Evolutionary conservation across 257 asterid species (phyloP).

Genomic region (Lantana camara): DNA sequence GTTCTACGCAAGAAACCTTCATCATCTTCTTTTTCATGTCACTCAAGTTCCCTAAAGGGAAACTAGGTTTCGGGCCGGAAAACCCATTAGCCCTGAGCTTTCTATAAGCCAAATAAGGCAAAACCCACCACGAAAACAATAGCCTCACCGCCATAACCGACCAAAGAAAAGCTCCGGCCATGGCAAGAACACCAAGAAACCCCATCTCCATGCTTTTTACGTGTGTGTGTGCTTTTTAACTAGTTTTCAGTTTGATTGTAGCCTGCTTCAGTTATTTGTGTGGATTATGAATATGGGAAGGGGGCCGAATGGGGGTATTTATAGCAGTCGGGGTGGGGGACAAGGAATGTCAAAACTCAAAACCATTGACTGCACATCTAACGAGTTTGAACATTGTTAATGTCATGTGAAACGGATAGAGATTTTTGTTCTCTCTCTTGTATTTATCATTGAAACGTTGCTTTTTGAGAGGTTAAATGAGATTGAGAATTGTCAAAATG

Average conservation of each 20-base stretch:
- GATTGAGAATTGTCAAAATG: conserved; percentile 4
- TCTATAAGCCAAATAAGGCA: conserved; percentile 44
- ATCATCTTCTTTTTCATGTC: conserved; percentile 46
- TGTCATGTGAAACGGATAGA: background rate
- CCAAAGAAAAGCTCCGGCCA: conserved; percentile 30
- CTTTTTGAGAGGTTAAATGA: too few relatives aligned
- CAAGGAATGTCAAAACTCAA: conserved; percentile 16
- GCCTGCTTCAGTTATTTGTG: background rate
- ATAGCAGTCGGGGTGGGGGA: background rate
- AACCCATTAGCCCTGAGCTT: conserved; percentile 76
- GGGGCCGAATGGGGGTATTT: conserved; percentile 20
- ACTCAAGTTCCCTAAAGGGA: conserved; percentile 76
- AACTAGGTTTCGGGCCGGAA: conserved; percentile 73
- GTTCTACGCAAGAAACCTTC: background rate
- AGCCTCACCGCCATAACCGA: conserved; percentile 34
- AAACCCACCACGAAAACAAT: conserved; percentile 54
- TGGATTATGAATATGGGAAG: background rate
- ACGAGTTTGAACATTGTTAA: conserved; percentile 29
- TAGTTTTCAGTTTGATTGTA: background rate
- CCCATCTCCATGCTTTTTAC: conserved; percentile 20
- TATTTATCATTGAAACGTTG: conserved; percentile 7
- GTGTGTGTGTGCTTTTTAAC: background rate
- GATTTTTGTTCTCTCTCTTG: background rate
- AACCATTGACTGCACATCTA: conserved; percentile 8
- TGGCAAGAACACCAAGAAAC: background rate